phyloP scores from a whole-genome alignment of 116 monocot genomes.

The Trichopus zeylanicus region DNA sequence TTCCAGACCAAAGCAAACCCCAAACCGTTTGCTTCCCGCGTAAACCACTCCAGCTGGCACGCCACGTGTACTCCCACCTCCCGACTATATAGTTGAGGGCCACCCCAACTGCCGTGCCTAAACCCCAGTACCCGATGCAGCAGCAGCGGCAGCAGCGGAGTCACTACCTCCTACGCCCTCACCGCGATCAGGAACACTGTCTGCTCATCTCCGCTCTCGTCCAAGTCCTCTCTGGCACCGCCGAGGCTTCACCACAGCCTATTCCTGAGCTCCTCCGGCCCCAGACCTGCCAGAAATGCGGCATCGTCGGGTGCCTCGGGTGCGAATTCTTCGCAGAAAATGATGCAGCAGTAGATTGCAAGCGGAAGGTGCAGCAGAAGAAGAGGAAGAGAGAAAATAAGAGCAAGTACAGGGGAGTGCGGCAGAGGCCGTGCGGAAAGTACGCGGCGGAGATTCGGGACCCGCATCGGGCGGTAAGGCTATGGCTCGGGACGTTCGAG shows the following conservation, averaged over 20 bases:
- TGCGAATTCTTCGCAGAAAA: too few species aligned
- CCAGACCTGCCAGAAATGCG: too few species aligned
- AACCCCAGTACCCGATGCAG: too few species aligned
- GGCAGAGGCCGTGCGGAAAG: background rate
- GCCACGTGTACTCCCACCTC: background rate
- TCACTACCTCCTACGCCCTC: background rate
- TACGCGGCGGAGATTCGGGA: background rate
- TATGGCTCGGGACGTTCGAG: background rate
- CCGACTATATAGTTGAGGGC: background rate
- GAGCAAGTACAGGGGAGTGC: background rate
- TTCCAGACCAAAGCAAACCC: too few species aligned
- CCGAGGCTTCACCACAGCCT: background rate
- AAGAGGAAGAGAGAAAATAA: background rate
- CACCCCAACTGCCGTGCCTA: too few species aligned
- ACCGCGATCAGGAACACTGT: background rate
- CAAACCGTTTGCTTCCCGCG: background rate
- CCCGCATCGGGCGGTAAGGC: background rate
- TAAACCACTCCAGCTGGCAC: background rate
- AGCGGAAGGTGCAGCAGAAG: background rate
- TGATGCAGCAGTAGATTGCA: too few species aligned
- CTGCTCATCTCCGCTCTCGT: conserved; percentile 45
- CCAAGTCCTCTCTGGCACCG: conserved; percentile 22
- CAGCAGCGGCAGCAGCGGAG: too few species aligned
- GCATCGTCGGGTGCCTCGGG: too few species aligned
- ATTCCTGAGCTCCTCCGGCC: background rate